A percentile compares a stretch with the other conserved stretches of the same genome.
These are phyloP conservation scores for Mariannaea elegans DNA, from an alignment of 2,329 filamentous ascomycete species.

Conservation along the genomic window DNA sequence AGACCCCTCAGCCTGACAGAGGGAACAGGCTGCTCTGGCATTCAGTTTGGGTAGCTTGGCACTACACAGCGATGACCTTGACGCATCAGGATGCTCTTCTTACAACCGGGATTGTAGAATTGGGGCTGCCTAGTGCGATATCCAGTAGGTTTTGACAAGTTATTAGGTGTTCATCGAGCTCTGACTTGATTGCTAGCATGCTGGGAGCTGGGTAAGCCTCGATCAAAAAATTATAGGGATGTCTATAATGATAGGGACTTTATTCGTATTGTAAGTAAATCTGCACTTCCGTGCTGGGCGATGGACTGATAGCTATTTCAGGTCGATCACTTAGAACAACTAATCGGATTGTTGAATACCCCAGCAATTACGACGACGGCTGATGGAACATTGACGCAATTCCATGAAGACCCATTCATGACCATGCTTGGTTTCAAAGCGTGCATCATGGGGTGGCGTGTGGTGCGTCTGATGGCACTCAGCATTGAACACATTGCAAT, in stretches of 20 bases:
- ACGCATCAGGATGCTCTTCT: conserved; percentile 22
- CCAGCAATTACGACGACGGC: neutral
- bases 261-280: conserved; percentile 7
- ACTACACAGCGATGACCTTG: conserved; percentile 21
- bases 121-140: conserved; percentile 14
- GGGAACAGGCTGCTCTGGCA: conserved; percentile 17
- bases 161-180: too few species aligned
- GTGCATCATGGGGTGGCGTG: conserved; percentile 23
- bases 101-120: conserved; percentile 20
- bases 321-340: conserved; percentile 21
- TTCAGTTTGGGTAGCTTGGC: conserved; percentile 22
- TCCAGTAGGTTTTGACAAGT: conserved; percentile 16
- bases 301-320: neutral
- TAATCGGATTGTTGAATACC: conserved; percentile 14
- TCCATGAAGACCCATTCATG: conserved; percentile 19
- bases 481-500: conserved; percentile 13
- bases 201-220: conserved; percentile 22
- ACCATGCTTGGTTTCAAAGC: conserved; percentile 20
- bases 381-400: neutral
- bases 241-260: conserved; percentile 21
- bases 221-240: conserved; percentile 18
- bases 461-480: conserved; percentile 18
- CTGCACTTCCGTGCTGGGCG: accelerated
- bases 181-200: conserved; percentile 1
- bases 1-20: neutral